Evolutionary conservation across 225 moss, liverwort and hornwort species (phyloP).

Genomic region (Lunularia cruciata): DNA sequence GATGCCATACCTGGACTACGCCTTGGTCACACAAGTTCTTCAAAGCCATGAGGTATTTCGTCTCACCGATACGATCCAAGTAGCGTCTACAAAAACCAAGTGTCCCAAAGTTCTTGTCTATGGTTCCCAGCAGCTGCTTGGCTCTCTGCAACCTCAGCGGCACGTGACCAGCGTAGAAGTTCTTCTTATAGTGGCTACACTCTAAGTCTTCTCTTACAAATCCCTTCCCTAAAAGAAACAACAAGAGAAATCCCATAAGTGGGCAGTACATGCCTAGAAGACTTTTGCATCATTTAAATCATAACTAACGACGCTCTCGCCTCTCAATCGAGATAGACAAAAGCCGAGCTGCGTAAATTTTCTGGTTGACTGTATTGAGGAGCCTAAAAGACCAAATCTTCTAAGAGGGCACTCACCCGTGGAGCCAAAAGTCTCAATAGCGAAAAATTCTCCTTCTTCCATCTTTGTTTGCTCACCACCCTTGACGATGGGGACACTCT

Average conservation of each 20-base stretch:
- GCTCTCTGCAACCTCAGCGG: slow-evolving; percentile 70
- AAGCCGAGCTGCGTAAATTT: too few relatives aligned
- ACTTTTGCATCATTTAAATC: too few relatives aligned
- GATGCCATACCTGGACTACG: slow-evolving; percentile 55
- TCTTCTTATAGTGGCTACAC: slow-evolving; percentile 96
- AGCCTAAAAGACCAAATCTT: too few relatives aligned
- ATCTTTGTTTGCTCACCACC: slow-evolving; percentile 87
- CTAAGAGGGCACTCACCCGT: too few relatives aligned
- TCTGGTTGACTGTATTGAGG: too few relatives aligned
- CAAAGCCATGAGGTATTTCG: slow-evolving; percentile 86
- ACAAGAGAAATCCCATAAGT: too few relatives aligned
- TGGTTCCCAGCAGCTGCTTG: slow-evolving; percentile 83
- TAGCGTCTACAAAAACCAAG: slow-evolving; percentile 81
- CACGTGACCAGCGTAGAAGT: slow-evolving; percentile 79
- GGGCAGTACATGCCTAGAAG: too few relatives aligned
- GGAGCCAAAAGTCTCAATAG: slow-evolving; percentile 82
- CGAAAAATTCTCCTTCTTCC: slow-evolving; percentile 92
- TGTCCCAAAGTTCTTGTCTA: slow-evolving; percentile 86
- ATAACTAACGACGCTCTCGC: too few relatives aligned
- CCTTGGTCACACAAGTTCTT: slow-evolving; percentile 83
- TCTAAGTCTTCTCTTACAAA: slow-evolving; percentile 81
- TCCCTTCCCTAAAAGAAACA: slow-evolving; percentile 69
- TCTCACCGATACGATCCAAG: slow-evolving; percentile 78
- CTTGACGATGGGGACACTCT: slow-evolving; percentile 81
- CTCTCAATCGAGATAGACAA: too few relatives aligned